phyloP scores from a whole-genome alignment of 495 filamentous ascomycete species.

The Cercophora samala region DNA sequence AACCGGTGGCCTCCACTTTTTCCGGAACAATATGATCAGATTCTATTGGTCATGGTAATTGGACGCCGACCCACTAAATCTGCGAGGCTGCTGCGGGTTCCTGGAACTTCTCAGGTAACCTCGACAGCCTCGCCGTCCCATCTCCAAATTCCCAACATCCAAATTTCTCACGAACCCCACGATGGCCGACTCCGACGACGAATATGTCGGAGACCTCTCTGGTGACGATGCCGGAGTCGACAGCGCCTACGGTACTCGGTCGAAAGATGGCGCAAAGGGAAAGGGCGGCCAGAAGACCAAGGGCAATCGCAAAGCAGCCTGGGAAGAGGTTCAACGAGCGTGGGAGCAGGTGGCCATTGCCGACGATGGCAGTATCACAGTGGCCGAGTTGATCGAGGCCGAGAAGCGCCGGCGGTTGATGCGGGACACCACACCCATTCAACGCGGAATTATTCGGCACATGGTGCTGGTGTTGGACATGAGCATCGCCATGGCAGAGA shows the following conservation, averaged over 20 bases:
- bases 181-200: constrained; percentile 78
- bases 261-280: constrained; percentile 30
- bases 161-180: constrained; percentile 6
- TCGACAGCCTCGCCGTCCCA: neutral
- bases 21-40: neutral
- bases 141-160: neutral
- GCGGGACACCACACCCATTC: constrained; percentile 88
- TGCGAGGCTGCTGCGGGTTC: neutral
- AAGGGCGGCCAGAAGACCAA: constrained; percentile 23
- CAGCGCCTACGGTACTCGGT: constrained; percentile 25
- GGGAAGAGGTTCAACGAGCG: constrained; percentile 48
- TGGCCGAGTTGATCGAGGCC: constrained; percentile 41
- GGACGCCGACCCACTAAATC: neutral
- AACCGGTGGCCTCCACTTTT: neutral
- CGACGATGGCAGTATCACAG: constrained; percentile 40
- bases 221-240: constrained; percentile 65
- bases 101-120: neutral
- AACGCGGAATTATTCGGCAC: constrained; percentile 95
- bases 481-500: constrained; percentile 89
- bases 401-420: constrained; percentile 57
- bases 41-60: neutral
- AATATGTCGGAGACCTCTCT: constrained; percentile 70
- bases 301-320: constrained; percentile 36
- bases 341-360: constrained; percentile 47
- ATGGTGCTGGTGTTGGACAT: constrained; percentile 90